These are phyloP conservation scores for Capronia epimyces DNA, from an alignment of 2,329 filamentous ascomycete genomes.

Conservation along the genomic window DNA sequence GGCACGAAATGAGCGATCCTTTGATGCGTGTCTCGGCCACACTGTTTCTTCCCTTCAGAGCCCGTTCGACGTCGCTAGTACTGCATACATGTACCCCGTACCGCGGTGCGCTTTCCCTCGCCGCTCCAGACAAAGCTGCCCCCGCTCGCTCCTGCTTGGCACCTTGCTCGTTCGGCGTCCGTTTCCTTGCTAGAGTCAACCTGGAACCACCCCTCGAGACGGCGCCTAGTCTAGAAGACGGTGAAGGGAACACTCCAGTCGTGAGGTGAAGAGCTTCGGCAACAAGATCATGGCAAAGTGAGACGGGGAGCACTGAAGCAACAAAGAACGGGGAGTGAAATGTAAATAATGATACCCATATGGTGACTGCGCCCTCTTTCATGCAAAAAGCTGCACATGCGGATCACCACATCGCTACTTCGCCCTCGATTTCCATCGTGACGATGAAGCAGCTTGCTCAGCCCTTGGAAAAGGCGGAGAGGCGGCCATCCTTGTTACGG, in stretches of 20 bases:
- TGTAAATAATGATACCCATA: background rate
- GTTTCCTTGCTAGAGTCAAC: background rate
- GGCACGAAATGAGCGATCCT: background rate
- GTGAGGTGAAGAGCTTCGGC: background rate
- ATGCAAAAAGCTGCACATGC: background rate
- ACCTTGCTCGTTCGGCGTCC: background rate
- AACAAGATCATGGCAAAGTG: background rate
- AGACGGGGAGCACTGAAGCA: too few species aligned
- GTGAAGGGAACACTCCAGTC: background rate
- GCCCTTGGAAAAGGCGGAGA: background rate
- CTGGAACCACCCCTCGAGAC: background rate
- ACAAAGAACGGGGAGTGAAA: background rate
- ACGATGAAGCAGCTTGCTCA: background rate
- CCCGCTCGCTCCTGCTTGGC: background rate
- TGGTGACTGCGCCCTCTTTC: background rate
- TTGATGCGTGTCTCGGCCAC: background rate
- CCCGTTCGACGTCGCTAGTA: background rate
- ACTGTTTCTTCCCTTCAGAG: background rate
- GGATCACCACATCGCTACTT: background rate
- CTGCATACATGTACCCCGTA: background rate
- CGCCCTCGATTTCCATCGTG: background rate
- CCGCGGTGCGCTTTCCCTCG: background rate
- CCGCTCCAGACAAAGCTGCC: background rate
- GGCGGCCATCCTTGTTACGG: background rate
- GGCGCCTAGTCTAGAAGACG: background rate